Evolutionary conservation across 2,329 filamentous ascomycete genomes (phyloP), one percentile per base, ranked within the genome.

Genomic region (Rutstroemia sp.): DNA sequence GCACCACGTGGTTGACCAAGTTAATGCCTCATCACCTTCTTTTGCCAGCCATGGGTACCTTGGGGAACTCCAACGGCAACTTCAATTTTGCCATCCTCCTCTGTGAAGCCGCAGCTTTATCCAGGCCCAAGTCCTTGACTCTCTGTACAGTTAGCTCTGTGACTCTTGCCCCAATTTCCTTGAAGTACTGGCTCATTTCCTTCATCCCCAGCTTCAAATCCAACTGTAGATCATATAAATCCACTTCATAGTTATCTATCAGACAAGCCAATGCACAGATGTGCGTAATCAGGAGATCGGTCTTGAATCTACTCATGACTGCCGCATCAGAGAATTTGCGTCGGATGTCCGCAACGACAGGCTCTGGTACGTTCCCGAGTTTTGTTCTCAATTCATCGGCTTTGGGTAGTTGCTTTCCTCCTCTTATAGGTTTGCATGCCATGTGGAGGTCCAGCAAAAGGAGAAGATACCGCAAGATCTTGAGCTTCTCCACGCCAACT

Each of bases 11-110:
- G 5, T 27, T 8, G 25, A 8, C 30, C 3, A 34, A 34, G 30
- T 34, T 12, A 34, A 10, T 4, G 4, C 30, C 30, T 53, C 16
- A 34, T 41, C 25, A 14, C n/a, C 46, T 65, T 30, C 50, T 65
- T 50, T 63, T 63, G 14, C 62, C 64, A 58, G n/a, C 42, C 42
- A 63, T 63, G 1, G 64, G 58, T 8, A 66, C 59, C 74, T 87
- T 91, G 1, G 92, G 94, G 70, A 96, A 96, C 58, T 85, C 79
- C 48, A 96, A 74, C 3, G 94, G 94, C 60, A 96, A 71, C 64
- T 79, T 82, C 65, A 97, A 74, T 63, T 83, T 83, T 12, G 88
- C 91, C 50, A 92, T 74, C 58, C 79, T 79, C 59, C 83, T 82
- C 56, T 82, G 82, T 19, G 72, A 71, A 4, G 78, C 79, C 66